Evolutionary conservation across 2,329 filamentous ascomycete species (phyloP).

Genomic region (Fonsecaea multimorphosa): DNA sequence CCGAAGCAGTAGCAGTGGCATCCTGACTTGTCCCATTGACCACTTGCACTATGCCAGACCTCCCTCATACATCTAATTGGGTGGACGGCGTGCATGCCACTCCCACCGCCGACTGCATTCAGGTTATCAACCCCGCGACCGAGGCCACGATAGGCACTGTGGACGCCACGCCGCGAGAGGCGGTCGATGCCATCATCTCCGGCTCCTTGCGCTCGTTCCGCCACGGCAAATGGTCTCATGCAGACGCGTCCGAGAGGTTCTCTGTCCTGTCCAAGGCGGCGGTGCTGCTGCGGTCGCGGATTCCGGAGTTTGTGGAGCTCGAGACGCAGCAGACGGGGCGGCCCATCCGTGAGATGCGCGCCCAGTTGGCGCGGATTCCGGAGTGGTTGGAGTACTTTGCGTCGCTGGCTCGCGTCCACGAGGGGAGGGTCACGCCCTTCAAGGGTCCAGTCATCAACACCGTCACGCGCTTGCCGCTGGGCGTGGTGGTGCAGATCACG

Average conservation of each 20-base stretch:
- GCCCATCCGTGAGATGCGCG: slow-evolving; percentile 71
- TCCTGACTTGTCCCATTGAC: too few species aligned
- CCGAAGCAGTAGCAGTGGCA: too few species aligned
- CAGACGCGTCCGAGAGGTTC: slow-evolving; percentile 64
- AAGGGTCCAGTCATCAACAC: slow-evolving; percentile 50
- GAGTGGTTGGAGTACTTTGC: slow-evolving; percentile 75
- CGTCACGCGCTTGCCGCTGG: slow-evolving; percentile 45
- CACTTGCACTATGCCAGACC: background rate
- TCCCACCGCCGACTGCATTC: slow-evolving; percentile 33
- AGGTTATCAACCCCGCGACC: slow-evolving; percentile 44
- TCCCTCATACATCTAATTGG: slow-evolving; percentile 41
- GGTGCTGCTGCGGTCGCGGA: slow-evolving; percentile 56
- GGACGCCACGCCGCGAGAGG: slow-evolving; percentile 62
- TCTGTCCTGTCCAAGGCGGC: slow-evolving; percentile 68
- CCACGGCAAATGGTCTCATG: slow-evolving; percentile 63
- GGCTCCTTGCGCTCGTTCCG: slow-evolving; percentile 49
- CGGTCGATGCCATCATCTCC: slow-evolving; percentile 59
- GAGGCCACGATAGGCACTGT: slow-evolving; percentile 47
- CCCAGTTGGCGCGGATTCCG: slow-evolving; percentile 65
- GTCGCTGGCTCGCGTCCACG: slow-evolving; percentile 69
- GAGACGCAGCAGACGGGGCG: slow-evolving; percentile 73
- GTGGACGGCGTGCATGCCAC: slow-evolving; percentile 40
- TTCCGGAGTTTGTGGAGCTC: slow-evolving; percentile 65
- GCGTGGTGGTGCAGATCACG: slow-evolving; percentile 50
- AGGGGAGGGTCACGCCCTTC: slow-evolving; percentile 70